Conservation (phyloP, 352 stramenopile species). For the Pythium pyrilobum region DNA sequence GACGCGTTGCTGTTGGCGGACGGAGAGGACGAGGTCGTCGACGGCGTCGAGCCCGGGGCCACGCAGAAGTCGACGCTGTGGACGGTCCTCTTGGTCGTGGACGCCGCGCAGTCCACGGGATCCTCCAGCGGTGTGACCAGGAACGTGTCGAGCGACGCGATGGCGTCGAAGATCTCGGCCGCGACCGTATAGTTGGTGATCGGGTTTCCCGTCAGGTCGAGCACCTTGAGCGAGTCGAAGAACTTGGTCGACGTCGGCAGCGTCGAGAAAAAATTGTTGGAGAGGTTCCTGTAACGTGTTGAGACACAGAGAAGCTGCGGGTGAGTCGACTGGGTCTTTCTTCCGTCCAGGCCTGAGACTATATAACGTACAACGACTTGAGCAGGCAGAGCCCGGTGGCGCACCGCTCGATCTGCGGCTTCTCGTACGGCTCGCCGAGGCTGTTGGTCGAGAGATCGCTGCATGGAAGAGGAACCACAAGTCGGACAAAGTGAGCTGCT, state of each 20-base stretch:
- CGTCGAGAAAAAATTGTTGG: conserved; percentile 1
- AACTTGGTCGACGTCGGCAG: not conserved
- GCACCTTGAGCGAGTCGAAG: not conserved
- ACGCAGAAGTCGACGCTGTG: not conserved
- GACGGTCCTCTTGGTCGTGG: not conserved
- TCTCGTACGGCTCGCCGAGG: conserved; percentile 6
- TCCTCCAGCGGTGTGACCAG: not conserved
- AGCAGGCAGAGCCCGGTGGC: conserved; percentile 5
- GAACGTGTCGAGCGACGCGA: conserved; percentile 8
- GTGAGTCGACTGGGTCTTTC: too few species aligned
- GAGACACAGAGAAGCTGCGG: too few species aligned
- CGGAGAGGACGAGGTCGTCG: too few species aligned
- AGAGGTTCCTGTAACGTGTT: not conserved
- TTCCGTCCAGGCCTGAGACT: too few species aligned
- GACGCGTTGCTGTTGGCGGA: not conserved
- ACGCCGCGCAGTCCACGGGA: not conserved
- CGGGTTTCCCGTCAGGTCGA: conserved; percentile 7
- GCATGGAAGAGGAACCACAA: not conserved
- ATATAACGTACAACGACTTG: conserved; percentile 6
- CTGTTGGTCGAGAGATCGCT: conserved; percentile 4
- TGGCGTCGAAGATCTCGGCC: conserved; percentile 2
- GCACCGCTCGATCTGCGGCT: conserved; percentile 1
- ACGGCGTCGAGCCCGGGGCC: not conserved
- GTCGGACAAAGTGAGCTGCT: not conserved
- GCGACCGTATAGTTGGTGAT: conserved; percentile 16